A percentile compares a stretch with the other conserved stretches of the same genome.
Evolutionary conservation across 805 yeast species (phyloP).

Genomic region (Candida boidinii): DNA sequence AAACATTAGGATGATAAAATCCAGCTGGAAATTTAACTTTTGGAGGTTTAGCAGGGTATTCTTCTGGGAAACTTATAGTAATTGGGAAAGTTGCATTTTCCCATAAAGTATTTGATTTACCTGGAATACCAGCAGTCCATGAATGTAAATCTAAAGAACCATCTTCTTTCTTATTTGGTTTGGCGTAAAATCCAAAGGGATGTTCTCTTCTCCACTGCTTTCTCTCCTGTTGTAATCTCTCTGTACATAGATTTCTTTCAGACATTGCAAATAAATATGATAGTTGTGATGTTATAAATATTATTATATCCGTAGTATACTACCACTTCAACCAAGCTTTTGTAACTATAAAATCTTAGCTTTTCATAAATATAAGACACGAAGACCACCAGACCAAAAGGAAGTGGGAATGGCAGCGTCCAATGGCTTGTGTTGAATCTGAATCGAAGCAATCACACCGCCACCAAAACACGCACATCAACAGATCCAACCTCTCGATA

Average conservation of each 20-base stretch:
- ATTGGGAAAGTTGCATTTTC: conserved; percentile 84
- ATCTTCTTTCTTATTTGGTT: conserved; percentile 71
- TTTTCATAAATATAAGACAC: no score
- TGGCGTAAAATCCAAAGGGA: conserved; percentile 95
- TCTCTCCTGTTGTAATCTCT: conserved; percentile 87
- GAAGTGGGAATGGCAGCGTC: no score
- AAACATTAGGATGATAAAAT: conserved; percentile 95
- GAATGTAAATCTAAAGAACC: conserved; percentile 77
- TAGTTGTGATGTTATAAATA: no score
- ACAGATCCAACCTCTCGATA: no score
- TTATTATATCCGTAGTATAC: no score
- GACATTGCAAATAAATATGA: conserved; percentile 11
- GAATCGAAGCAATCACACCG: no score
- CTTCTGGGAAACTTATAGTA: conserved; percentile 75
- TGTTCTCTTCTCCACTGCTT: conserved; percentile 98
- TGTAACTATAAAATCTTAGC: no score
- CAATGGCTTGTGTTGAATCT: no score
- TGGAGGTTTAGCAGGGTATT: conserved; percentile 96
- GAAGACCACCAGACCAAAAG: no score
- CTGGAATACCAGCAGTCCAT: conserved; percentile 97
- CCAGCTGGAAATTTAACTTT: conserved; percentile 83
- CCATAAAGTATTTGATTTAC: conserved; percentile 82
- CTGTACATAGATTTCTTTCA: conserved; percentile 45
- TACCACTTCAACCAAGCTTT: no score
- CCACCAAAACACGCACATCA: no score